A percentile compares a stretch with the other conserved stretches of the same genome.
Evolutionary conservation across 352 stramenopile species (phyloP).

Genomic region (Pythium brachiatum): DNA sequence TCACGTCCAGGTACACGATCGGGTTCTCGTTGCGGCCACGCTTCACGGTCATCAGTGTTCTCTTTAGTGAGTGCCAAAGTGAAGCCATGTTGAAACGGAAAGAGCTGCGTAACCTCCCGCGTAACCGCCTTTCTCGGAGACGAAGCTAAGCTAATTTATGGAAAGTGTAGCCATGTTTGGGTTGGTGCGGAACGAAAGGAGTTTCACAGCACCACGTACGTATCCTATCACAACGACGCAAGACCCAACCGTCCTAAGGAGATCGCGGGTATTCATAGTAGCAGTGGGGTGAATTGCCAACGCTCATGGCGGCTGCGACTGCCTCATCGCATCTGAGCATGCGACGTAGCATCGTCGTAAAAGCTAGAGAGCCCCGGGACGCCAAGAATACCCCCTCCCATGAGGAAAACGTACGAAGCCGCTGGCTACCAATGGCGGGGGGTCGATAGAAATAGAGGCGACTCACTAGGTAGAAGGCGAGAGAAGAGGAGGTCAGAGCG

Average conservation of each 20-base stretch:
- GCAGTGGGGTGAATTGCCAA: too few relatives aligned
- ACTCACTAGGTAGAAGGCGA: neutral
- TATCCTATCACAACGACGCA: neutral
- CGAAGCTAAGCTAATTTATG: neutral
- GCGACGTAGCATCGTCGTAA: too few relatives aligned
- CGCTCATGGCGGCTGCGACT: too few relatives aligned
- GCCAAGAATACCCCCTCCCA: too few relatives aligned
- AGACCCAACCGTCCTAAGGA: neutral
- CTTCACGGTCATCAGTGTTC: constrained; percentile 5
- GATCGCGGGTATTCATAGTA: neutral
- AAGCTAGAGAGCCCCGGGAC: too few relatives aligned
- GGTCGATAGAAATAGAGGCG: too few relatives aligned
- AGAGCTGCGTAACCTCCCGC: neutral
- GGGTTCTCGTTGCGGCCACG: constrained; percentile 50
- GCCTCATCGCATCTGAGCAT: too few relatives aligned
- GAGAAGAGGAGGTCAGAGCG: neutral
- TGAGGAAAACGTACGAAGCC: too few relatives aligned
- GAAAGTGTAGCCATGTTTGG: neutral
- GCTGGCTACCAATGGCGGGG: too few relatives aligned
- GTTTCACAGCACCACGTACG: constrained; percentile 1
- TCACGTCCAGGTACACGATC: constrained; percentile 96
- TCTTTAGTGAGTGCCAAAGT: neutral
- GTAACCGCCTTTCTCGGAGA: neutral
- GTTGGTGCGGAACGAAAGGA: neutral
- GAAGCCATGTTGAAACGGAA: constrained; percentile 6